Percentiles rank a stretch among this genome's conserved stretches.
phyloP scores from a whole-genome alignment of 306 rosid genomes.

The Calophaca sinica region DNA sequence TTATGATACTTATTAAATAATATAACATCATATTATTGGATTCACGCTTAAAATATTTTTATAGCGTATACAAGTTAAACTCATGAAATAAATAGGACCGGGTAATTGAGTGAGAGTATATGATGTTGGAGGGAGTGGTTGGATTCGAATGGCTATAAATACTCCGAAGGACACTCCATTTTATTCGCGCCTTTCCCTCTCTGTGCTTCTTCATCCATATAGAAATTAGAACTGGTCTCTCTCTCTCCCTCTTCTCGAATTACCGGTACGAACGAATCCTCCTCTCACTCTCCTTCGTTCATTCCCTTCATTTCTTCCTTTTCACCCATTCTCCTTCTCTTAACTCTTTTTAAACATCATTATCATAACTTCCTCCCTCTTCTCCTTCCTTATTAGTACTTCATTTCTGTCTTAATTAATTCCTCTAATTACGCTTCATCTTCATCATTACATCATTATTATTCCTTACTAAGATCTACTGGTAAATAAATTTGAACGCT shows the following conservation, averaged over 20 bases:
- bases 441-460: not conserved
- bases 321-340: not conserved
- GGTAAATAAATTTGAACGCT: constrained; percentile 47
- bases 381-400: not conserved
- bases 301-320: constrained; percentile 7
- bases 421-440: not conserved
- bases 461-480: not conserved
- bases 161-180: not conserved
- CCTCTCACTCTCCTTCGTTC: constrained; percentile 46
- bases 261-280: constrained; percentile 36
- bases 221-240: constrained; percentile 50
- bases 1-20: too few species aligned
- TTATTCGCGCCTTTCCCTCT: constrained; percentile 39
- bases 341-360: not conserved
- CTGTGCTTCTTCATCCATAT: not conserved
- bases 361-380: not conserved
- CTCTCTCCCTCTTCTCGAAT: constrained; percentile 28
- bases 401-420: not conserved
- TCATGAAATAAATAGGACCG: too few species aligned
- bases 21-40: too few species aligned
- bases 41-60: too few species aligned
- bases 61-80: too few species aligned
- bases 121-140: not conserved
- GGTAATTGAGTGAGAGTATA: not conserved
- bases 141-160: constrained; percentile 34